Evolutionary conservation across 1,139 yeast genomes (phyloP), one percentile per base, ranked within the genome.

Genomic region (Sugiyamaella sp.): DNA sequence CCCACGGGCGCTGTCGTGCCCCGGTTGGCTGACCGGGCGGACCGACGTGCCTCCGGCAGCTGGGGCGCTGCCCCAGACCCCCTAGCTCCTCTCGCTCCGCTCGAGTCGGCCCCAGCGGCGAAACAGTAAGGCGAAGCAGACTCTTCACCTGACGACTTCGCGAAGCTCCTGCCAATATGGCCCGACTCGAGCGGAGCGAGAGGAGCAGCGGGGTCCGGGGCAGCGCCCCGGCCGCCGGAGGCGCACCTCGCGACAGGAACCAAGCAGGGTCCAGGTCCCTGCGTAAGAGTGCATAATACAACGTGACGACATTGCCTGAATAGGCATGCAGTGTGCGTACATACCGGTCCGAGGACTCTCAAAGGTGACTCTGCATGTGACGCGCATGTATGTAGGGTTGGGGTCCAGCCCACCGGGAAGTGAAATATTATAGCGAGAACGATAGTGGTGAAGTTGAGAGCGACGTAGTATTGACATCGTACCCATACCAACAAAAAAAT

Each of bases 401-500:
- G 27, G 49, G 32, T 33, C 21, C 4, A 21, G 6, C 6, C 14
- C 9, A 17, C 16, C 12, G 41, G 10, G 24, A 10, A 16, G 41
- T 37, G 19, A 37, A 37, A 12, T 16, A 16, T 17, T 37, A 37
- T 12, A n/a, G n/a, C n/a, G n/a, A n/a, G n/a, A n/a, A n/a, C 14
- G 14, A 14, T 10, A 6, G 5, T 24, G 29, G 29, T 35, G 33
- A 27, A 21, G 16, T 16, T 22, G 22, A 22, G 38, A 29, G 48
- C 16, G 48, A 37, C 20, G 42, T 20, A 22, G 22, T 27, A 46
- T 46, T 38, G 45, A 39, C 37, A 46, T 29, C 39, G 27, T 22
- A 41, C 51, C 46, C 22, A 32, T 29, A 39, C 17, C 17, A 33
- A 4, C 16, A 27, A 43, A 57, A 61, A 56, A 75, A 90, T 90